Evolutionary conservation across 805 yeast species (phyloP), one percentile per base, ranked within the genome.

Genomic region (Candida ascalaphidarum): DNA sequence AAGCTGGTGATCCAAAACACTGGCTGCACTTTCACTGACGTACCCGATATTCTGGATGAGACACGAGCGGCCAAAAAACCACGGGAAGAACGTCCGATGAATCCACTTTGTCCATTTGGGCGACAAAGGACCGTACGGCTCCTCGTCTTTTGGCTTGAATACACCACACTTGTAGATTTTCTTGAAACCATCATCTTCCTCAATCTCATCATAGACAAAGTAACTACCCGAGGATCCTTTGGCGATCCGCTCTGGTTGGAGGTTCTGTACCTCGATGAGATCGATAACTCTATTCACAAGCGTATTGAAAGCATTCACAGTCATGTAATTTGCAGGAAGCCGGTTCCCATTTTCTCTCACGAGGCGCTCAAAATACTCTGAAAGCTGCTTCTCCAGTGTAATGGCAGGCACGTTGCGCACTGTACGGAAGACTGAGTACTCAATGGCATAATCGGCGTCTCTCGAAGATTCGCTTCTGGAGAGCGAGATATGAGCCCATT

Each of bases 91-190:
- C 16, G 78, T 80, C 39, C 86, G 49, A 44, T 80, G 86, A 3
- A 77, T 46, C 86, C 88, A 80, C 50, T 80, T 80, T 2, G 81
- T 71, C 85, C 86, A 77, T 46, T 80, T 80, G 1, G 88, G 86
- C 4, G 81, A 73, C 29, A 80, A 44, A 1, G 85, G 83, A 0
- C 86, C 88, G 44, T 80, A 80, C 0, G 86, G 88, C 40, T 80
- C 86, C 48, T 80, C 88, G 48, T 79, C 85, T 44, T 77, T 78
- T 4, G 88, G 88, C 46, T 80, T 80, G 58, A 80, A 80, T 2
- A 80, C 75, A 0, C 78, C 86, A 11, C 65, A 65, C 9, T 62
- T 63, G 15, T 33, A 29, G 15, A 33, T 34, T 3, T 27, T 29
- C 9, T 27, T 28, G n/a, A 21, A 25, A 1, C 36, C 37, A 11